Evolutionary conservation across 345 rosid genomes (phyloP), one percentile per base, ranked within the genome.

Genomic region (Sonneratia alba): DNA sequence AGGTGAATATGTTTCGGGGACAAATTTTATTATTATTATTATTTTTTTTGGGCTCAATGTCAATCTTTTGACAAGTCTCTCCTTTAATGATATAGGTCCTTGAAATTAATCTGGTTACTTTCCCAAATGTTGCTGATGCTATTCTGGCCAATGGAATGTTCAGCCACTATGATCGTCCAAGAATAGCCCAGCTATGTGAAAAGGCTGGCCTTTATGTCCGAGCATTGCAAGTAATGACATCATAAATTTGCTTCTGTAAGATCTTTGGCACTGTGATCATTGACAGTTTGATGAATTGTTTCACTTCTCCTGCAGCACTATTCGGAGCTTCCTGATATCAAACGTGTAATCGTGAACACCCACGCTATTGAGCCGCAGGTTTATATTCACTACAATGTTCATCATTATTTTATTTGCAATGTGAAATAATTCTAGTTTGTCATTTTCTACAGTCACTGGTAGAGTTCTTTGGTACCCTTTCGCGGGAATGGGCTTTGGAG

Each of bases 341-440:
- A 96, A 77, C 98, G 99, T 83, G 96, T 96, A 36, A 96, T 96
- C 53, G 99, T 96, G 77, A 92, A 96, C 79, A 96, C 99, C 36
- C 98, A 96, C 88, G 99, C 96, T 47, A 96, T 96, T 76, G 99
- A 96, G 88, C 99, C 98, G 37, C 99, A 92, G 97, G 99, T 96
- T 78, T 74, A 67, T 72, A 45, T 57, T 66, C 43, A 47, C 51
- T 22, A 38, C 78, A 69, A 66, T 70, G 76, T 32, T 43, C 43
- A 71, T 47, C 37, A 57, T 62, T 53, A 69, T 66, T 76, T 34
- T 67, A 34, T 72, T 72, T 48, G n/a, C 13, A 56, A 59, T 68
- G 3, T 40, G 47, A 43, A 62, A 65, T 22, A 67, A 4, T 14
- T n/a, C 40, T 59, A 56, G 11, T 59, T 71, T 64, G 40, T 72